Percentiles rank a stretch among this genome's conserved stretches.
Conservation (phyloP, 1,284 basidiomycete species). For the Ustilago tritici region DNA sequence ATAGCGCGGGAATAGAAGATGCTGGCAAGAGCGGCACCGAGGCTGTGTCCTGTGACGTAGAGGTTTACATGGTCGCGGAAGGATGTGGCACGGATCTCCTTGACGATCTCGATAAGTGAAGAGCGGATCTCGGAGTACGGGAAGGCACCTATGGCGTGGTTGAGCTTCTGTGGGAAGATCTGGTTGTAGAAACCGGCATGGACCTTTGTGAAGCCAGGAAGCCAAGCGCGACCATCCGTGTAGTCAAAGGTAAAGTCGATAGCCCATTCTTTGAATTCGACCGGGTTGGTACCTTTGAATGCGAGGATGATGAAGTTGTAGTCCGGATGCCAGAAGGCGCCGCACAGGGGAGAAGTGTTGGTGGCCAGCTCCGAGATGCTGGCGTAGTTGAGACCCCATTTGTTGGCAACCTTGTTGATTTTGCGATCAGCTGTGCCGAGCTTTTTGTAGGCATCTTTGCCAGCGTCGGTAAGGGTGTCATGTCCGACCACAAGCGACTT, state of each 20-base stretch:
- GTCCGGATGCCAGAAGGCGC: constrained; percentile 46
- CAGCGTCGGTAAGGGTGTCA: constrained; percentile 28
- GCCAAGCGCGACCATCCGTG: constrained; percentile 44
- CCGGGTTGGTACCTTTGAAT: constrained; percentile 68
- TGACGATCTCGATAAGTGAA: constrained; percentile 31
- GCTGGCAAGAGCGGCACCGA: constrained; percentile 46
- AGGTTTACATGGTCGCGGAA: constrained; percentile 43
- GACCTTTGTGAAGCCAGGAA: constrained; percentile 46
- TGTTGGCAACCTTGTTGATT: constrained; percentile 40
- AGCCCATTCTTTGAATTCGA: constrained; percentile 70
- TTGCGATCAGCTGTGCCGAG: constrained; percentile 32
- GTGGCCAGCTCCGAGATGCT: constrained; percentile 48
- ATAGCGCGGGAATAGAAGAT: constrained; percentile 45
- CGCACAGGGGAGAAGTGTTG: constrained; percentile 51
- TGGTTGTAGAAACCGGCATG: constrained; percentile 54
- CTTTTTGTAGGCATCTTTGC: constrained; percentile 22
- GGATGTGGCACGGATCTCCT: constrained; percentile 26
- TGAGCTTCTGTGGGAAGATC: constrained; percentile 46
- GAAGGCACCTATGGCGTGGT: constrained; percentile 29
- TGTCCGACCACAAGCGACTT: constrained; percentile 10
- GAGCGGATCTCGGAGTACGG: constrained; percentile 47
- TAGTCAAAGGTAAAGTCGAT: constrained; percentile 66
- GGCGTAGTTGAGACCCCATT: constrained; percentile 50
- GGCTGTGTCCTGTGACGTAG: constrained; percentile 45
- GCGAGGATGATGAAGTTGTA: constrained; percentile 51